Evolutionary conservation across 2,329 filamentous ascomycete species (phyloP), one percentile per base, ranked within the genome.

Genomic region (Penicillium sp.): DNA sequence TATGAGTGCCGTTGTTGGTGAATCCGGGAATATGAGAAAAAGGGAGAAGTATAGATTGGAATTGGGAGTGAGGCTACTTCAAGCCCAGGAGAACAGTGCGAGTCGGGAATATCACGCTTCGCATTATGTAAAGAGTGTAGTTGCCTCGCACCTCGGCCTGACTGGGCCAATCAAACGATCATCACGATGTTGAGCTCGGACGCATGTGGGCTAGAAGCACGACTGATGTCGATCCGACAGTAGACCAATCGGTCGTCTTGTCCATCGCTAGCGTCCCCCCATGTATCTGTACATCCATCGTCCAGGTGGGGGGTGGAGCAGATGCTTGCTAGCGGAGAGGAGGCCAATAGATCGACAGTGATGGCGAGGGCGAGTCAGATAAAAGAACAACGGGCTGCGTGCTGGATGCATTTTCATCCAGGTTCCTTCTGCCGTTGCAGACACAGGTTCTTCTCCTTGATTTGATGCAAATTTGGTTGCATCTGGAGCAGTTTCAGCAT

Each of bases 201-300:
- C n/a, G n/a, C n/a, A n/a, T n/a, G n/a, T n/a, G n/a, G n/a, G n/a
- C n/a, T n/a, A n/a, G n/a, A n/a, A n/a, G n/a, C n/a, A n/a, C n/a
- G n/a, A n/a, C n/a, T n/a, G n/a, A 34, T 36, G 15, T 43, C 50
- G 46, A 45, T 10, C 50, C 45, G 51, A 51, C 32, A 48, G 48
- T 36, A 26, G 11, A 13, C 40, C 43, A 54, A 53, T 54, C 33
- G 44, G 14, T n/a, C n/a, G n/a, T n/a, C n/a, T n/a, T n/a, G n/a
- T n/a, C n/a, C n/a, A n/a, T n/a, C n/a, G n/a, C n/a, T n/a, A 23
- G 14, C 9, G 2, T 8, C 26, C 7, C 13, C 7, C 7, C 14
- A 13, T 41, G 26, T 15, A 28, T 32, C 8, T 16, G 20, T 17
- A 21, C 7, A 25, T 17, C 20, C 29, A 29, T n/a, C n/a, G n/a